Evolutionary conservation across 352 stramenopile genomes (phyloP).

Genomic region (Phytophthora pini): DNA sequence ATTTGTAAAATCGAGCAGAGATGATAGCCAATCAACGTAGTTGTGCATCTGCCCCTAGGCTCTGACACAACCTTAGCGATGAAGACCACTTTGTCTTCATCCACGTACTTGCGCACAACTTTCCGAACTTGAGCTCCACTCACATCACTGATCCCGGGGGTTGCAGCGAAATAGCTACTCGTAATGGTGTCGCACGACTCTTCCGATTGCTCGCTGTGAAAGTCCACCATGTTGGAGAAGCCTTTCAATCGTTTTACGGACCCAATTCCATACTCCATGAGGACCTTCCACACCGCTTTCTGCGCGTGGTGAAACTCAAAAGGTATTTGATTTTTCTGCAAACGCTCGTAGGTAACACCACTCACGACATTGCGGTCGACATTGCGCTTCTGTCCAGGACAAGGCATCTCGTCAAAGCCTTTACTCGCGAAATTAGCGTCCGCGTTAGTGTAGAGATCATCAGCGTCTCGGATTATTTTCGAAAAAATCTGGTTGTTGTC

Average conservation of each 20-base stretch:
- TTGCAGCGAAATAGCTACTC: slow-evolving; percentile 7
- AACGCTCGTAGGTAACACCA: slow-evolving; percentile 23
- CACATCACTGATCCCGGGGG: neutral
- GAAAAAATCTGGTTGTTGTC: slow-evolving; percentile 17
- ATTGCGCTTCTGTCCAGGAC: slow-evolving; percentile 21
- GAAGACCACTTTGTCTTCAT: slow-evolving; percentile 13
- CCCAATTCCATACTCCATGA: slow-evolving; percentile 4
- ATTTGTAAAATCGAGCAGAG: slow-evolving; percentile 6
- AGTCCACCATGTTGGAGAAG: slow-evolving; percentile 1
- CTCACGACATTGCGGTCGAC: slow-evolving; percentile 8
- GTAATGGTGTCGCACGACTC: slow-evolving; percentile 4
- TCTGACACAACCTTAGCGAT: slow-evolving; percentile 10
- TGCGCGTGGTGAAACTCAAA: slow-evolving; percentile 14
- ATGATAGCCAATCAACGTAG: neutral
- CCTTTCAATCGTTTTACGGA: neutral
- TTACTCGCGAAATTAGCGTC: slow-evolving; percentile 10
- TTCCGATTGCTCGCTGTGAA: neutral
- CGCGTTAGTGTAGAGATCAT: slow-evolving; percentile 14
- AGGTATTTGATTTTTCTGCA: slow-evolving; percentile 21
- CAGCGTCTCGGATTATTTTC: slow-evolving; percentile 15
- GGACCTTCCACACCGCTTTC: slow-evolving; percentile 3
- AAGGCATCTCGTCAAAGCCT: slow-evolving; percentile 13
- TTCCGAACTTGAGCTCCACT: slow-evolving; percentile 17
- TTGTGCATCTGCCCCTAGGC: neutral
- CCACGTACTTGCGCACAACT: slow-evolving; percentile 16